Base-by-base conservation (phyloP, 345 rosid species). In the Abelmoschus esculentus region DNA sequence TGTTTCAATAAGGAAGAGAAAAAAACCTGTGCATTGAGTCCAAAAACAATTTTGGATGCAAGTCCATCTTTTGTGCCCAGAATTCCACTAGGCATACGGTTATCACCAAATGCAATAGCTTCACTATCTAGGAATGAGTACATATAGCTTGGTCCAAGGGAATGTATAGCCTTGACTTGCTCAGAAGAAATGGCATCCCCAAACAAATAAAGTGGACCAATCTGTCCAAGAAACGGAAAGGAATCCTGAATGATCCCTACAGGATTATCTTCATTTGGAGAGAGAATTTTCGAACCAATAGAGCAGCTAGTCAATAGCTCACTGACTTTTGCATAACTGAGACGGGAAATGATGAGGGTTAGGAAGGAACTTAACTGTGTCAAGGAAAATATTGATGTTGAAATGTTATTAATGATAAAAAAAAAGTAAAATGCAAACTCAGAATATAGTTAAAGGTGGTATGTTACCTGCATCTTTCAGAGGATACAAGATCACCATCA, bases 121-220 rank as follows among this genome's bases (percentile, higher is more conserved):
- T 90, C 95, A 75, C 83, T 86, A 73, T 93, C 96, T 72, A 87
- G 86, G 83, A 93, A 93, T 7, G 95, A 86, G 73, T 91, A 91
- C 98, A 91, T 93, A 75, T 93, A 93, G 84, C 97, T 91, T 73
- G 97, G 96, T 76, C 98, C 98, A 6, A 93, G 84, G 12, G 85
- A 84, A 84, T 86, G 75, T 57, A 93, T 78, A 57, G 88, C 90
- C 82, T 84, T 87, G 76, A 93, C 89, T 76, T 88, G 90, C 88
- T 91, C 98, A 2, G 89, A 73, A 75, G 98, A 86, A 77, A 93
- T 80, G 55, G 87, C 81, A 87, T 93, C 98, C 74, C 78, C 82
- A 80, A 89, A 91, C 80, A 91, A 67, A 85, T 93, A 93, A 69
- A 91, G 77, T 47, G 98, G 98, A 69, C 98, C 98, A 66, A 93